A percentile compares a stretch with the other conserved stretches of the same genome.
phyloP scores from a whole-genome alignment of 345 rosid species.

The Brassica carinata region DNA sequence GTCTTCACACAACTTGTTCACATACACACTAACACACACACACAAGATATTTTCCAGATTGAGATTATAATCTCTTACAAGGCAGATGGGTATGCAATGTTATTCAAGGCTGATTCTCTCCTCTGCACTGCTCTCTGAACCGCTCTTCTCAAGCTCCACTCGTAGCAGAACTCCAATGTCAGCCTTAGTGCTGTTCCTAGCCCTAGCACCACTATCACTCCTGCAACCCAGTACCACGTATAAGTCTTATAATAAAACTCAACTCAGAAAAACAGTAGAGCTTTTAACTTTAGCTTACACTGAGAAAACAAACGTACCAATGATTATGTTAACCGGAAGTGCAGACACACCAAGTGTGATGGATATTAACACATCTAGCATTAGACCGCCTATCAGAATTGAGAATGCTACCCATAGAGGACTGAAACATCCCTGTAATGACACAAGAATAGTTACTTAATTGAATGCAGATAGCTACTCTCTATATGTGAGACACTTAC shows the following conservation, averaged over 20 bases:
- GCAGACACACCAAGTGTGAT: constrained; percentile 85
- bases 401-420: constrained; percentile 95
- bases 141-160: constrained; percentile 80
- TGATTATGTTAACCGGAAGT: constrained; percentile 83
- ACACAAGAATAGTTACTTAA: neutral
- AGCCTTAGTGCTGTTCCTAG: constrained; percentile 85
- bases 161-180: constrained; percentile 77
- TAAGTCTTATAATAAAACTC: too few species aligned
- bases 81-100: constrained; percentile 63
- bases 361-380: constrained; percentile 86
- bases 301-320: constrained; percentile 47
- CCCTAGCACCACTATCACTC: constrained; percentile 91
- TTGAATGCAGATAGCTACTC: neutral
- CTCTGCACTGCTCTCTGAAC: constrained; percentile 69
- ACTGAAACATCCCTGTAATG: constrained; percentile 68
- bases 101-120: constrained; percentile 53
- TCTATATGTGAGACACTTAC: constrained; percentile 41
- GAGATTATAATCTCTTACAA: constrained; percentile 45
- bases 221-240: constrained; percentile 36
- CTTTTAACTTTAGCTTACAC: too few species aligned
- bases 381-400: constrained; percentile 76
- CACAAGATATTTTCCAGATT: neutral
- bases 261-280: too few species aligned
- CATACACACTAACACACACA: constrained; percentile 9
- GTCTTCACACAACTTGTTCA: constrained; percentile 5